Evolutionary conservation across 148 eudicot genomes (phyloP), one percentile per base, ranked within the genome.

Genomic region (Nepenthes mirabilis): DNA sequence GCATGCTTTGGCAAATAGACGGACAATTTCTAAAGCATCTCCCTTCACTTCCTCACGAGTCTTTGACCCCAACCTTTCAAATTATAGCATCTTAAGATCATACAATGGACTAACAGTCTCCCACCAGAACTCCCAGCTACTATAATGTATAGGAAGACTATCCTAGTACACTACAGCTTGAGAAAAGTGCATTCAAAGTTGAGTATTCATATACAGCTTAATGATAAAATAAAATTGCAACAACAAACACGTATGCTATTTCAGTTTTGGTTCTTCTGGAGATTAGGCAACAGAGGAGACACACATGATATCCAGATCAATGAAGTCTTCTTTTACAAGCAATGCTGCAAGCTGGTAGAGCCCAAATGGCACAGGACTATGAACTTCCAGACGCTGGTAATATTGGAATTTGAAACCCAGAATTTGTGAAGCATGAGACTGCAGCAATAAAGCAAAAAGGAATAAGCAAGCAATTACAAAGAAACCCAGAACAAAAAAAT

Each of bases 371-470:
- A 86, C 93, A 65, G 84, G 70, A 74, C 45, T 23, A 60, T 77
- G 79, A 55, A 86, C 83, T 74, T 94, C 99, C 78, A 78, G 70
- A 14, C 97, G 90, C 73, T 94, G 99, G 55, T 90, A 87, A 63
- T 84, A 94, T 72, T 94, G 99, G 63, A 94, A 94, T 80, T 94
- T 94, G 72, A 86, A 89, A 37, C 99, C 97, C 65, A 94, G 80
- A 57, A 94, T 89, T 72, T 94, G 97, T 33, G 99, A 87, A 70
- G 95, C 97, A 78, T 94, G 95, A 40, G 95, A 94, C 99, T 94
- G 95, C 65, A 84, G 58, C 56, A 67, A 34, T 57, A 49, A 14
- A 13, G 67, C 50, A 65, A 56, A 35, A 55, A 48, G 11, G 34
- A 36, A 58, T 47, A 49, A 49, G 12, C 52, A 49, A 49, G 23